Base-by-base conservation (phyloP, 352 stramenopile species). In the Globisporangium acanthophoron region DNA sequence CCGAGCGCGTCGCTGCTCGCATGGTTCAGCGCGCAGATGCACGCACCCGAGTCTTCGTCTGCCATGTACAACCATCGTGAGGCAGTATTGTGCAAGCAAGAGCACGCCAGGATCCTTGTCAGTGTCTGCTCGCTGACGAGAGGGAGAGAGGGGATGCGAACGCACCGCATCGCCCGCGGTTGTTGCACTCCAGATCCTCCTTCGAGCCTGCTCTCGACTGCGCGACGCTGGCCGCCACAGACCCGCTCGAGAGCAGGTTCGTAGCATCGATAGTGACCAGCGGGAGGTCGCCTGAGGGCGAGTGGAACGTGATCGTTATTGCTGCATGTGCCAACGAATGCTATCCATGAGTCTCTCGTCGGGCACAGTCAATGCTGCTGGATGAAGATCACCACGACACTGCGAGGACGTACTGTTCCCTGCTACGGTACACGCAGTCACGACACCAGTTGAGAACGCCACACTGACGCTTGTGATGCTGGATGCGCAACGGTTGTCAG, bases 101-200 rank as follows among this genome's bases (percentile, higher is more conserved):
- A 37, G 5, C 33, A 37, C 4, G 9, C 9, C 9, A 37, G 33
- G 9, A 12, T 6, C 33, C 33, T 37, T 37, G 9, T 37, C 33
- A 11, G 24, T 35, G 31, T 35, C 31, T 12, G 9, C 37, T 43
- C 37, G 37, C 12, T 6, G 12, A 43, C 12, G 18, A 4, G 12
- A 16, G 37, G 3, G 37, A 31, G 20, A 6, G 3, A 6, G 33
- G 9, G 13, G 11, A 44, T 16, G 5, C 3, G 41, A 11, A 74
- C 73, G 11, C 58, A 91, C 80, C 74, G 24, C 81, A 92, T 49
- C 76, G 73, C 0, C 81, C 81, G n/a, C 79, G 79, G 43, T 87
- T 88, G 58, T 90, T 86, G 76, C 87, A 96, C 43, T 88, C 67
- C 12, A 45, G 63, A 52, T 91, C 74, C 54, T 90, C 87, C 55